A percentile compares a stretch with the other conserved stretches of the same genome.
Conservation (phyloP, 2,329 filamentous ascomycete genomes). For the Allantophomopsis cytisporea region DNA sequence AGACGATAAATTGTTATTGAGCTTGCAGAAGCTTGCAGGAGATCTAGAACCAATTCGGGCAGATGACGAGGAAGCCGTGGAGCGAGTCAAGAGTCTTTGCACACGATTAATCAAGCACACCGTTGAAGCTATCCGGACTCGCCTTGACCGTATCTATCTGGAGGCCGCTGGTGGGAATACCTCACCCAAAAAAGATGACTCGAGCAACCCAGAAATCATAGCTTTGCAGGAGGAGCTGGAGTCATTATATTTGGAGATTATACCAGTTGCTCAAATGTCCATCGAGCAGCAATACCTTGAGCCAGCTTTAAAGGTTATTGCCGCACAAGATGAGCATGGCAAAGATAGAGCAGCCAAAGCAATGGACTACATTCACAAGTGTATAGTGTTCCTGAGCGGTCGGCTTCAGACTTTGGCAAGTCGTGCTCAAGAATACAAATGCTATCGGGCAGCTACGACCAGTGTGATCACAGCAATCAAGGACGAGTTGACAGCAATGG, state of each 20-base stretch:
- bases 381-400: slow-evolving; percentile 34
- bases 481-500: slow-evolving; percentile 22
- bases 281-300: slow-evolving; percentile 53
- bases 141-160: slow-evolving; percentile 40
- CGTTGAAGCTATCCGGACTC: slow-evolving; percentile 38
- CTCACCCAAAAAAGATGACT: slow-evolving; percentile 2
- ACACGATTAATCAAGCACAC: slow-evolving; percentile 43
- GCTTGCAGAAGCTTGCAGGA: slow-evolving; percentile 51
- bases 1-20: slow-evolving; percentile 51
- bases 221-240: slow-evolving; percentile 51
- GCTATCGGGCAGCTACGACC: slow-evolving; percentile 26
- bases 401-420: slow-evolving; percentile 27
- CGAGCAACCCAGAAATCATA: slow-evolving; percentile 24
- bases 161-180: slow-evolving; percentile 23
- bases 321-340: slow-evolving; percentile 27
- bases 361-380: slow-evolving; percentile 31
- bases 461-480: slow-evolving; percentile 28
- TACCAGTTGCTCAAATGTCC: slow-evolving; percentile 58
- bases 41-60: slow-evolving; percentile 40
- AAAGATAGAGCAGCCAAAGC: slow-evolving; percentile 31
- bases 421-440: slow-evolving; percentile 29
- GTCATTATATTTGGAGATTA: slow-evolving; percentile 54
- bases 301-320: slow-evolving; percentile 36
- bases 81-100: slow-evolving; percentile 43
- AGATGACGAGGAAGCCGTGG: slow-evolving; percentile 36